Base-by-base conservation (phyloP, 371 early-diverging fungal genomes). In the Apophysomyces sp. region DNA sequence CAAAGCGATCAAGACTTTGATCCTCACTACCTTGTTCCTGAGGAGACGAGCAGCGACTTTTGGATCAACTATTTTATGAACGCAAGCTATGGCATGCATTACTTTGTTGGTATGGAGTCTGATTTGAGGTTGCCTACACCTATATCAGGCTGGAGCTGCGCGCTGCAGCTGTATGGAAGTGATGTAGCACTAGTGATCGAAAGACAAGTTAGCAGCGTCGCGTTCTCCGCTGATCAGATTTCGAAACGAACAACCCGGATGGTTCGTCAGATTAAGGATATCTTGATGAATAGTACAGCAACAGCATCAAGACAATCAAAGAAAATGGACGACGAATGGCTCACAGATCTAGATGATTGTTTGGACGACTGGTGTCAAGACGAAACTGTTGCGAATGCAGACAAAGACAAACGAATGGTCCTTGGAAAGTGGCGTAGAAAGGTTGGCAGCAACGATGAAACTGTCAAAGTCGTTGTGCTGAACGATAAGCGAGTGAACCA, bases 351-450 rank as follows among this genome's bases (percentile, higher is more conserved):
- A 31, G 82, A 81, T 44, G 77, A 78, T 57, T 55, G 68, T 13
- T 55, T 81, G 52, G 82, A 78, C 34, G 82, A 81, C 31, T 81
- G 77, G 77, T 72, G 71, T 34, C 77, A 81, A 36, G 79, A 80
- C 44, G 57, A 62, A 15, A 67, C 69, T 26, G 61, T 78, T 2
- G 30, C 55, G 0, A 55, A 63, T 8, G 57, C 63, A 4, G 74
- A 74, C 26, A 70, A 71, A 11, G 76, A 73, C 4, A 40, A 63
- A 7, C 58, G 77, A 32, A 58, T 69, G 52, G 61, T 74, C 12
- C 52, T 81, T 11, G 82, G 82, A 2, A 75, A 73, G 60, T 81
- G 82, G 82, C 61, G 74, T 28, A 66, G 66, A 13, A 78, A 77
- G n/a, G 71, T 78, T 0, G 79, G 82, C 6, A 78, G 73, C 26